Conservation (phyloP, 108 stramenopile species). For the Schizochytrium sp. region DNA sequence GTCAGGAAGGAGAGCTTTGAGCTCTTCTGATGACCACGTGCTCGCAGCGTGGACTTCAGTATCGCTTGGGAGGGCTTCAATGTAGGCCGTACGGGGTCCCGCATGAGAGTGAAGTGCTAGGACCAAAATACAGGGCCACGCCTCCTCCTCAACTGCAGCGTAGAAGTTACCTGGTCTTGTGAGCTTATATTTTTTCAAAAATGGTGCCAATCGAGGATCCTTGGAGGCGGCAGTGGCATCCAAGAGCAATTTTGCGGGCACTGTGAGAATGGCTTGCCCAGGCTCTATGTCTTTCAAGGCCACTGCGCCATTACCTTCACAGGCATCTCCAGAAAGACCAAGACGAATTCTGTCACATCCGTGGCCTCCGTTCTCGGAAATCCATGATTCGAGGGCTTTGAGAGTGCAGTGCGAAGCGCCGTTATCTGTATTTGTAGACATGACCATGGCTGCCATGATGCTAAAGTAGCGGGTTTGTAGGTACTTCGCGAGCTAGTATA, state of each 20-base stretch:
- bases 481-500: no score
- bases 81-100: not conserved
- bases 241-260: not conserved
- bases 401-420: no score
- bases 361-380: no score
- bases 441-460: no score
- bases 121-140: conserved; percentile 10
- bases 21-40: not conserved
- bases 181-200: not conserved
- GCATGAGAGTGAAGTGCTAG: not conserved
- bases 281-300: not conserved
- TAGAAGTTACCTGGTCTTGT: not conserved
- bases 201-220: not conserved
- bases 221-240: not conserved
- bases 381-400: no score
- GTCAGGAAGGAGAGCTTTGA: not conserved
- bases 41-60: not conserved
- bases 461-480: no score
- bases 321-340: not conserved
- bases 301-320: not conserved
- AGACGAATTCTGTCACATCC: no score
- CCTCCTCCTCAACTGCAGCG: not conserved
- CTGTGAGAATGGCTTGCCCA: not conserved
- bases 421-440: no score
- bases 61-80: not conserved